Base-by-base conservation (phyloP, 2,329 filamentous ascomycete genomes). In the Colletotrichum shisoi region DNA sequence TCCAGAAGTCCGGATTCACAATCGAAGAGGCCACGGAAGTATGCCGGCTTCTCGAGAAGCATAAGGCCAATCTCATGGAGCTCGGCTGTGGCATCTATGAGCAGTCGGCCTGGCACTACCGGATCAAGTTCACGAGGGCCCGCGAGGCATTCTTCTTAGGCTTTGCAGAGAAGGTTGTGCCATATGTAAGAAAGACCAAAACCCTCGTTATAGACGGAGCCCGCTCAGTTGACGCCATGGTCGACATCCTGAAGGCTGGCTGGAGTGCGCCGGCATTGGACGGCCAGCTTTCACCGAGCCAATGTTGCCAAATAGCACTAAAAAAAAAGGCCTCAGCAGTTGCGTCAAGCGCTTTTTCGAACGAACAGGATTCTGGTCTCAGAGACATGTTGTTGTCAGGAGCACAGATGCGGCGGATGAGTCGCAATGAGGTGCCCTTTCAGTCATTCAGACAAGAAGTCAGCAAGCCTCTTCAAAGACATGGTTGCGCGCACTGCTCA, bases 41-140 rank as follows among this genome's bases (percentile, higher is more conserved):
- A 40, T 81, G 79, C 72, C 71, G 76, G 21, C 74, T 79, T 3
- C 78, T 87, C 4, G 83, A 86, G 71, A 71, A 76, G 37, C 79
- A 82, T 67, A 74, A 73, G 5, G 82, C 87, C 42, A 80, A 86
- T 74, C 85, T 87, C 72, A 82, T 89, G 9, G 86, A 89, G 75
- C 77, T 89, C 0, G 83, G 79, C 0, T 86, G 87, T 11, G 87
- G 87, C 12, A 89, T 85, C 0, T 87, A 87, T 71, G 83, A 89
- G 74, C 75, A 78, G 19, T 71, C 84, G 0, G 83, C 80, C 0
- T 86, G 87, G 68, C 71, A 71, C 1, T 82, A 86, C 71, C 79
- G 81, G 74, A 77, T 80, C 46, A 84, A 87, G 42, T 82, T 79
- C 17, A 87, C 84, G 7, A 80, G 79, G 73, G 82, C 84, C 75